Evolutionary conservation across 257 asterid genomes (phyloP).

Genomic region (Leptodermis oblonga): DNA sequence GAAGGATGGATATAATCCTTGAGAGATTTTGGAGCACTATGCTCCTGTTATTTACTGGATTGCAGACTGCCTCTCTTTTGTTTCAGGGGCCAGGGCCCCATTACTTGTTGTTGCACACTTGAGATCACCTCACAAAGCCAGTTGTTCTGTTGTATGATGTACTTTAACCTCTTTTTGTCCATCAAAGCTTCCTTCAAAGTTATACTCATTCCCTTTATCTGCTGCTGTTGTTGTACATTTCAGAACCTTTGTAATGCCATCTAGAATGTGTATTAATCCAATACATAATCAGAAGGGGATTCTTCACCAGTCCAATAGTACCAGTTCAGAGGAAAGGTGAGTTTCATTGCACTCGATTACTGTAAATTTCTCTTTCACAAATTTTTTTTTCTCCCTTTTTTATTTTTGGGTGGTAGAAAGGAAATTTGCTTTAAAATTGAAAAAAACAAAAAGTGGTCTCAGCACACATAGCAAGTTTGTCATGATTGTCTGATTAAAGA

Average conservation of each 20-base stretch:
- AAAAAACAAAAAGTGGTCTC: neutral
- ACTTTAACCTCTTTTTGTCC: neutral
- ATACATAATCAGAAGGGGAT: slow-evolving; percentile 83
- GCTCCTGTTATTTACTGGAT: neutral
- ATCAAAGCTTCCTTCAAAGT: neutral
- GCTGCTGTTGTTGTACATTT: slow-evolving; percentile 21
- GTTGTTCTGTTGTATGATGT: neutral
- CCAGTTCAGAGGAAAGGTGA: slow-evolving; percentile 66
- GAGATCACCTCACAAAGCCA: neutral
- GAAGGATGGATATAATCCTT: neutral
- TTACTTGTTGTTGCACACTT: neutral
- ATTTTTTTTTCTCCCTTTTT: no score
- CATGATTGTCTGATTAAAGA: neutral
- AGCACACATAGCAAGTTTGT: neutral
- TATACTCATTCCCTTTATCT: slow-evolving; percentile 5
- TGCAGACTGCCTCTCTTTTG: neutral
- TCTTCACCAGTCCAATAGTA: slow-evolving; percentile 52
- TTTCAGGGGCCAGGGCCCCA: neutral
- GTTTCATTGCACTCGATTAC: slow-evolving; percentile 10
- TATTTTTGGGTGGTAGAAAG: neutral
- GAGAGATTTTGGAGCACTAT: neutral
- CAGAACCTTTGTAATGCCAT: slow-evolving; percentile 97
- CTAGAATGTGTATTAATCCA: slow-evolving; percentile 93
- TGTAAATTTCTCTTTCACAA: neutral
- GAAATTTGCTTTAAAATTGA: neutral